Percentiles rank a stretch among this genome's conserved stretches.
Evolutionary conservation across 805 yeast genomes (phyloP).

Genomic region (Pichia phayaonensis): DNA sequence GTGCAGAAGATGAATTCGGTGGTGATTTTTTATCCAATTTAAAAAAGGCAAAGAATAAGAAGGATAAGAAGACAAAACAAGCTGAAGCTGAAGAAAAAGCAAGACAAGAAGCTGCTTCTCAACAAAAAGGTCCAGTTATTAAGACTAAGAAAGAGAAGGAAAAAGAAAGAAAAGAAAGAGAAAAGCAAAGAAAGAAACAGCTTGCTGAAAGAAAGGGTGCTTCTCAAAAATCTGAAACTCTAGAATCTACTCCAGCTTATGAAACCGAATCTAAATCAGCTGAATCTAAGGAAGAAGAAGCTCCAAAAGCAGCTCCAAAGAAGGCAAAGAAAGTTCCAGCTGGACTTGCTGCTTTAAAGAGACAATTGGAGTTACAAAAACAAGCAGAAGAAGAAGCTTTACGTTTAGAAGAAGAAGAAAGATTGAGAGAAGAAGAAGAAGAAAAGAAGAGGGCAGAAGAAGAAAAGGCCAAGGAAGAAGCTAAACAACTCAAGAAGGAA

Average conservation of each 20-base stretch:
- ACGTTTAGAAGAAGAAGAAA: constrained; percentile 65
- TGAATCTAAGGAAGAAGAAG: constrained; percentile 18
- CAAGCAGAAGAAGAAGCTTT: constrained; percentile 81
- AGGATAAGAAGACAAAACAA: constrained; percentile 58
- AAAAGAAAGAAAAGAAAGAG: constrained; percentile 89
- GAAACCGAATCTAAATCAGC: constrained; percentile 12
- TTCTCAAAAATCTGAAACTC: constrained; percentile 33
- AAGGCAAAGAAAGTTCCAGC: constrained; percentile 80
- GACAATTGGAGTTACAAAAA: constrained; percentile 81
- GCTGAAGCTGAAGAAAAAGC: constrained; percentile 38
- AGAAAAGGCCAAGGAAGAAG: constrained; percentile 57
- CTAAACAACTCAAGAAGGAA: constrained; percentile 67
- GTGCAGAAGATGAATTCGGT: constrained; percentile 39
- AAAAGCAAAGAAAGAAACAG: constrained; percentile 86
- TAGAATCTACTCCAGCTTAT: constrained; percentile 27
- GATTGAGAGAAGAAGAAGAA: constrained; percentile 40
- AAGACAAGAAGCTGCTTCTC: constrained; percentile 12
- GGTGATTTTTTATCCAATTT: constrained; percentile 79
- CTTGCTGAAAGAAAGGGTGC: constrained; percentile 80
- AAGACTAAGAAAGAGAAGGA: constrained; percentile 92
- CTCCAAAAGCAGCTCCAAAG: constrained; percentile 26
- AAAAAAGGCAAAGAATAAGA: constrained; percentile 71
- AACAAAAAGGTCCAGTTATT: constrained; percentile 51
- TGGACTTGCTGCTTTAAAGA: constrained; percentile 83
- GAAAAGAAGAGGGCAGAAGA: constrained; percentile 46